A percentile compares a stretch with the other conserved stretches of the same genome.
phyloP scores from a whole-genome alignment of 1,284 basidiomycete species.

The Vanrija humicola region DNA sequence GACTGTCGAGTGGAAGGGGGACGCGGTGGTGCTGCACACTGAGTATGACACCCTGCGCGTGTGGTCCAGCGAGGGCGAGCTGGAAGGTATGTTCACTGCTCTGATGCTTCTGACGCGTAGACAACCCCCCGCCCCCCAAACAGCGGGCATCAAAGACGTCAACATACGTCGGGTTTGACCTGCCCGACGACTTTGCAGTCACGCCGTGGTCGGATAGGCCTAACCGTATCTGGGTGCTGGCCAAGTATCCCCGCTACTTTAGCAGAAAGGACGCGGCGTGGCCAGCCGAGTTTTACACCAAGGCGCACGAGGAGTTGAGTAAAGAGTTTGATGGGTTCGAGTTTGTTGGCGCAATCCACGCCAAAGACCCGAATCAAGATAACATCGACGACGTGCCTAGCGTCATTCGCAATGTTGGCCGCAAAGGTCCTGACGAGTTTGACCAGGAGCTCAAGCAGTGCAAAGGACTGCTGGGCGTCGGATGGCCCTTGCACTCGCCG shows the following conservation, averaged over 20 bases:
- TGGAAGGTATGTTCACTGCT: neutral
- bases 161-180: constrained; percentile 11
- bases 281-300: no score
- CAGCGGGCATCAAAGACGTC: neutral
- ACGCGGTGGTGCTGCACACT: constrained; percentile 13
- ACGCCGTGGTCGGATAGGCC: no score
- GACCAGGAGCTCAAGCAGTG: constrained; percentile 9
- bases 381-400: constrained; percentile 4
- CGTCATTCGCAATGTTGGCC: constrained; percentile 12
- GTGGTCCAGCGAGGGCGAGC: neutral
- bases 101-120: neutral
- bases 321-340: constrained; percentile 25
- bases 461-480: constrained; percentile 17
- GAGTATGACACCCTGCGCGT: neutral
- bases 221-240: no score
- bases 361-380: no score
- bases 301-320: constrained; percentile 12
- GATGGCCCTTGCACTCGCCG: constrained; percentile 14
- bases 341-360: constrained; percentile 11
- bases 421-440: constrained; percentile 10
- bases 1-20: neutral
- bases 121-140: neutral
- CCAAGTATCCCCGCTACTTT: no score
- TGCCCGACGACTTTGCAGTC: constrained; percentile 4
- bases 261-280: no score